Evolutionary conservation across 164 flowering plant genomes (phyloP).

Genomic region (Kalanchoe fedtschenkoi): DNA sequence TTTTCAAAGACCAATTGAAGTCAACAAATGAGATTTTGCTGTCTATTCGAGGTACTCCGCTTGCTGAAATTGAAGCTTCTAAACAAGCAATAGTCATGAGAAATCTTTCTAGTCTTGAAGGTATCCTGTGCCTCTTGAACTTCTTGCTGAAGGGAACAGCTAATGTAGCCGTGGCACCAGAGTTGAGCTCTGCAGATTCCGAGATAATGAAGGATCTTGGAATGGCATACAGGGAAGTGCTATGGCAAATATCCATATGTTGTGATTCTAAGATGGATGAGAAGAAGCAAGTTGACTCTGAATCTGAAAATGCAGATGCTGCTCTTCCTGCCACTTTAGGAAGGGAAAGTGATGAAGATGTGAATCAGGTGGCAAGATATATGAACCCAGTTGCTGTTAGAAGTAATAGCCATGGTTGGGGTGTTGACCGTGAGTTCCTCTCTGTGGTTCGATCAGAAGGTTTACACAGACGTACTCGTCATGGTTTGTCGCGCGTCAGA

Average conservation of each 20-base stretch:
- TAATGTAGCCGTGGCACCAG: slow-evolving; percentile 57
- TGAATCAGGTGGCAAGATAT: slow-evolving; percentile 41
- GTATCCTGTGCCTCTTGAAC: slow-evolving; percentile 51
- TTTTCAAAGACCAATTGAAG: slow-evolving; percentile 59
- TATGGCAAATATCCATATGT: slow-evolving; percentile 71
- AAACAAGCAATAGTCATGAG: slow-evolving; percentile 41
- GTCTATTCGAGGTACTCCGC: slow-evolving; percentile 45
- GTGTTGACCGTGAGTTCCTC: slow-evolving; percentile 57
- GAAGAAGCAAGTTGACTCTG: slow-evolving; percentile 40
- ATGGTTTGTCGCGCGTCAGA: slow-evolving; percentile 56
- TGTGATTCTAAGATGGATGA: slow-evolving; percentile 66
- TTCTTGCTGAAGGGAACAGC: slow-evolving; percentile 65
- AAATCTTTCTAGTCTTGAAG: slow-evolving; percentile 65
- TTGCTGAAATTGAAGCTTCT: slow-evolving; percentile 38
- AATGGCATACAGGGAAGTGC: slow-evolving; percentile 50
- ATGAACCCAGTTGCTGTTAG: slow-evolving; percentile 57
- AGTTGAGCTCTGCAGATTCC: slow-evolving; percentile 67
- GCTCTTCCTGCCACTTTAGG: slow-evolving; percentile 34
- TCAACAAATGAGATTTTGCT: slow-evolving; percentile 37
- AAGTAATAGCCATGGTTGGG: slow-evolving; percentile 54
- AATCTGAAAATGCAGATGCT: slow-evolving; percentile 40
- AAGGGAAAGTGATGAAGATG: slow-evolving; percentile 74
- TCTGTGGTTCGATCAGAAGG: slow-evolving; percentile 64
- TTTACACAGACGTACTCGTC: slow-evolving; percentile 60
- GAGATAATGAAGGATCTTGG: slow-evolving; percentile 82